These are phyloP conservation scores for Lophium mytilinum DNA, from an alignment of 495 filamentous ascomycete genomes.

Conservation along the genomic window DNA sequence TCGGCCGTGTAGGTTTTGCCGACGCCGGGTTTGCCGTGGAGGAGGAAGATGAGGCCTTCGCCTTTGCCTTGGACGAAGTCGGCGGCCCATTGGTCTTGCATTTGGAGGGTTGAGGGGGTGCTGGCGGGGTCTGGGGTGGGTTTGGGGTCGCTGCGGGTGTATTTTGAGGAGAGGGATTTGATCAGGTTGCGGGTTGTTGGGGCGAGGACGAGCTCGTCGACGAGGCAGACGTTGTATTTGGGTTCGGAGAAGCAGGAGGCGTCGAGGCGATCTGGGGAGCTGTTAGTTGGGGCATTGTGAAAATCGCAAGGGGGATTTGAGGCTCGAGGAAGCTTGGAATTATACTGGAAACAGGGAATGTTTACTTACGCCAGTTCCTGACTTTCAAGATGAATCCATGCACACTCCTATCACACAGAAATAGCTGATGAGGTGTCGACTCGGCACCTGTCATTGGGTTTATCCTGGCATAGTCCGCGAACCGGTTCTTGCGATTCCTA, in stretches of 20 bases:
- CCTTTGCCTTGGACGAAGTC: slow-evolving; percentile 19
- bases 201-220: slow-evolving; percentile 12
- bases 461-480: slow-evolving; percentile 18
- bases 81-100: neutral
- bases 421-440: slow-evolving; percentile 18
- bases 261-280: slow-evolving; percentile 1
- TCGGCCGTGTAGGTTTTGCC: slow-evolving; percentile 26
- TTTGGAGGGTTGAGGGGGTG: neutral
- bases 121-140: neutral
- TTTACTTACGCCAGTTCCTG: slow-evolving; percentile 8
- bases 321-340: neutral
- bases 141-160: neutral
- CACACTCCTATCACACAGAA: slow-evolving; percentile 15
- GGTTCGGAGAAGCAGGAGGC: slow-evolving; percentile 12
- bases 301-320: neutral
- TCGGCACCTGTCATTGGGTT: slow-evolving; percentile 11
- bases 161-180: neutral
- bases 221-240: slow-evolving; percentile 1
- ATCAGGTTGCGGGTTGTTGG: slow-evolving; percentile 1
- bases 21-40: slow-evolving; percentile 20
- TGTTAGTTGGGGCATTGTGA: neutral
- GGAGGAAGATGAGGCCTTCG: slow-evolving; percentile 17
- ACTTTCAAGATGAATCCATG: slow-evolving; percentile 16
- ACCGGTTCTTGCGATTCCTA: slow-evolving; percentile 6
- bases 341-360: neutral